Conservation (phyloP, 768 basidiomycete species). For the Pleurotus tuber-regium region DNA sequence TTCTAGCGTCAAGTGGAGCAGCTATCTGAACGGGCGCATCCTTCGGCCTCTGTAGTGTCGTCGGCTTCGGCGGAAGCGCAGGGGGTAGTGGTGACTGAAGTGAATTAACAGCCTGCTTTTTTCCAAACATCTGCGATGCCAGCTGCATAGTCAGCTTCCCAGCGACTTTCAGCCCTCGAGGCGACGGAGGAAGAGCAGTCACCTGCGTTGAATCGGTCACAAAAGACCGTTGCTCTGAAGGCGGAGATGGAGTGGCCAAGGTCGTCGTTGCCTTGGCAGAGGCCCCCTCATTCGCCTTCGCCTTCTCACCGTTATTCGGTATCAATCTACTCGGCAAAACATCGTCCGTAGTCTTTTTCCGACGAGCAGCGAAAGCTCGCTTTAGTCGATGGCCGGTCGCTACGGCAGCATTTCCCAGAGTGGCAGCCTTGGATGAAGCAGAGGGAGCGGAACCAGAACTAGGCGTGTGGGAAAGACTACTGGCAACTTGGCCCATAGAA, state of each 20-base stretch:
- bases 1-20: conserved; percentile 6
- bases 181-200: conserved; percentile 6
- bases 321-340: not conserved
- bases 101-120: conserved; percentile 23
- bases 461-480: conserved; percentile 6
- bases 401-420: conserved; percentile 29
- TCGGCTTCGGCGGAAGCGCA: conserved; percentile 24
- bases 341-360: conserved; percentile 43
- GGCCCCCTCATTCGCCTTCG: not conserved
- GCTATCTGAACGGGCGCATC: not conserved
- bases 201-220: conserved; percentile 8
- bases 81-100: conserved; percentile 30
- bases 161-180: conserved; percentile 18
- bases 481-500: conserved; percentile 15
- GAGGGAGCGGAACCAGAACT: conserved; percentile 1
- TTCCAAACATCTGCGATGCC: conserved; percentile 43
- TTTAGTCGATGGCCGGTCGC: conserved; percentile 51
- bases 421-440: conserved; percentile 7
- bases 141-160: conserved; percentile 41
- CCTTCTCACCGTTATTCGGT: conserved; percentile 1
- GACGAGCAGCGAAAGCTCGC: conserved; percentile 54
- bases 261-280: not conserved
- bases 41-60: conserved; percentile 15
- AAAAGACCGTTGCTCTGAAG: conserved; percentile 1
- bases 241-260: not conserved